Percentiles rank a stretch among this genome's conserved stretches.
These are phyloP conservation scores for Hibiscus trionum DNA, from an alignment of 345 rosid genomes.

Conservation along the genomic window DNA sequence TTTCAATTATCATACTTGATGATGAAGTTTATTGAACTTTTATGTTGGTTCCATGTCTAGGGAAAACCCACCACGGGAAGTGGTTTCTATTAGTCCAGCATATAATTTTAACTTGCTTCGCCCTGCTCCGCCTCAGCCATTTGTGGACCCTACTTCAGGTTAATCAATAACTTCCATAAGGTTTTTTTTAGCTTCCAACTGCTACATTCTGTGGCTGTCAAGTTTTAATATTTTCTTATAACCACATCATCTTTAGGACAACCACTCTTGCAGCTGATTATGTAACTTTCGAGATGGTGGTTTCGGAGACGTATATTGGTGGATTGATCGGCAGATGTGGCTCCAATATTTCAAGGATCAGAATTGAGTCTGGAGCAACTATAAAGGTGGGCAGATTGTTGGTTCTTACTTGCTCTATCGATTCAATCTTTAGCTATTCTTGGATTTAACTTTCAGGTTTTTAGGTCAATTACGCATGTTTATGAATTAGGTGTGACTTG, in stretches of 20 bases:
- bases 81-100: conserved; percentile 53
- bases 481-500: not conserved
- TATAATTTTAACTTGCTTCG: conserved; percentile 33
- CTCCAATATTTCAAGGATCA: conserved; percentile 60
- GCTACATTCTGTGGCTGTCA: conserved; percentile 27
- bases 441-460: not conserved
- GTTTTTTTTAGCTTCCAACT: conserved; percentile 7
- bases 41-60: conserved; percentile 16
- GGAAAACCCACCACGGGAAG: conserved; percentile 60
- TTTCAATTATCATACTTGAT: not conserved
- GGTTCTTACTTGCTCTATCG: not conserved
- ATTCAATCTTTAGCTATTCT: not conserved
- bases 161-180: conserved; percentile 17
- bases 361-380: conserved; percentile 56
- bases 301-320: conserved; percentile 50
- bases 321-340: conserved; percentile 61
- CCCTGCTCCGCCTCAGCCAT: conserved; percentile 30
- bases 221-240: conserved; percentile 41
- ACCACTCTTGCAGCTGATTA: conserved; percentile 69
- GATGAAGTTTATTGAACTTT: not conserved
- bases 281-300: conserved; percentile 58
- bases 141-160: conserved; percentile 51
- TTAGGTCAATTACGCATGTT: not conserved
- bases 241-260: conserved; percentile 58
- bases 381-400: conserved; percentile 37